A percentile compares a stretch with the other conserved stretches of the same genome.
These are phyloP conservation scores for Leishmania amazonensis DNA, from an alignment of 208 protist genomes.

Conservation along the genomic window DNA sequence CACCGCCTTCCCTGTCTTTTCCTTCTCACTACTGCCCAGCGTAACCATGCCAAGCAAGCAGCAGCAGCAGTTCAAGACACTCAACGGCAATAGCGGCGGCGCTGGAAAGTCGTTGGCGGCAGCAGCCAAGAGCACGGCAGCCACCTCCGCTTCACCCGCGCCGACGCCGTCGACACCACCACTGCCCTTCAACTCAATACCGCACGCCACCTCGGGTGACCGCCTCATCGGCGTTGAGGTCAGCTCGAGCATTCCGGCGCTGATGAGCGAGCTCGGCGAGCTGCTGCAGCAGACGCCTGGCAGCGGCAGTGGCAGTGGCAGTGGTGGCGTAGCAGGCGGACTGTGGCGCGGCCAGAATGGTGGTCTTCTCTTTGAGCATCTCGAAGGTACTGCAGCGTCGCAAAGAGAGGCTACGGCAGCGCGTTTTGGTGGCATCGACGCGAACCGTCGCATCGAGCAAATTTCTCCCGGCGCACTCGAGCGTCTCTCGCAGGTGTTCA, in stretches of 20 bases:
- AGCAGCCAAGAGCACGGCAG: slow-evolving; percentile 2
- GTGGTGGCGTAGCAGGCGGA: slow-evolving; percentile 1
- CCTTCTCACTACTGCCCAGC: neutral
- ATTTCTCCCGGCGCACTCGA: slow-evolving; percentile 25
- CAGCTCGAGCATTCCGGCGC: slow-evolving; percentile 28
- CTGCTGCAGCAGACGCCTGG: slow-evolving; percentile 33
- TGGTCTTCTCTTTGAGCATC: slow-evolving; percentile 34
- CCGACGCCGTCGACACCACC: neutral
- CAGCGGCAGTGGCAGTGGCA: neutral
- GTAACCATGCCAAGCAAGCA: slow-evolving; percentile 26
- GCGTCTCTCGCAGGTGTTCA: slow-evolving; percentile 29
- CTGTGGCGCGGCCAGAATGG: slow-evolving; percentile 35
- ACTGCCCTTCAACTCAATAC: slow-evolving; percentile 28
- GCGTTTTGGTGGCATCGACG: slow-evolving; percentile 20
- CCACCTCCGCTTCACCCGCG: neutral
- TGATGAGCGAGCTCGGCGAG: slow-evolving; percentile 37
- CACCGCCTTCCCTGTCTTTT: neutral
- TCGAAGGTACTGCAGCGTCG: slow-evolving; percentile 8
- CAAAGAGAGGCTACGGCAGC: slow-evolving; percentile 3
- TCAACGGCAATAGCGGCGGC: slow-evolving; percentile 12
- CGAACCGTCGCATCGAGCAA: slow-evolving; percentile 23
- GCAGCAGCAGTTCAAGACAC: neutral
- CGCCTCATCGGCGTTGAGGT: slow-evolving; percentile 30
- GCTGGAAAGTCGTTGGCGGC: slow-evolving; percentile 2
- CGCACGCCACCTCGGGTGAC: slow-evolving; percentile 32